Conservation (phyloP, 2,329 filamentous ascomycete genomes). For the Verticillium klebahnii region DNA sequence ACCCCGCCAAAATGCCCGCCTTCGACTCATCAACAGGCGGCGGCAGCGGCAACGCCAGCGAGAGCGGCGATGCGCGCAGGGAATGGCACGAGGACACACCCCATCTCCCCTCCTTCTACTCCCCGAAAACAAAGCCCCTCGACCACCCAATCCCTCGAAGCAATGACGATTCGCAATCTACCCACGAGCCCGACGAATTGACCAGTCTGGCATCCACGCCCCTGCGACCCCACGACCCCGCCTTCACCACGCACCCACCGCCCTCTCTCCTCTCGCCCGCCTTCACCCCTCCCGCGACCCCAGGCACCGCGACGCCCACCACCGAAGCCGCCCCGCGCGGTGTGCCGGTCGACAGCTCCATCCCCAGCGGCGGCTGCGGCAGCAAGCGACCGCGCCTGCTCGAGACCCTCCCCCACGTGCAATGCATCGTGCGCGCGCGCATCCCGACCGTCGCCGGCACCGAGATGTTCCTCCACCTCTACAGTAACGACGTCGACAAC, state of each 20-base stretch:
- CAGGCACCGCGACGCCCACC: conserved; percentile 51
- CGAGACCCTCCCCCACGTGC: conserved; percentile 73
- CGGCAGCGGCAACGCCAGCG: neutral
- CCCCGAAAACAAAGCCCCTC: conserved; percentile 29
- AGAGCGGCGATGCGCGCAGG: conserved; percentile 10
- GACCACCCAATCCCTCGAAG: conserved; percentile 12
- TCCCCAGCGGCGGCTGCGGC: conserved; percentile 55
- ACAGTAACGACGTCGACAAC: conserved; percentile 85
- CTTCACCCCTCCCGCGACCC: conserved; percentile 69
- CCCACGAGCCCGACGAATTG: conserved; percentile 5
- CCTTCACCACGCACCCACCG: conserved; percentile 25
- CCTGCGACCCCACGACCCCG: conserved; percentile 8
- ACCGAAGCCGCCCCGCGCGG: conserved; percentile 39
- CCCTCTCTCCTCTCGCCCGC: conserved; percentile 80
- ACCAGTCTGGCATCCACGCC: neutral
- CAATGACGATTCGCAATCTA: conserved; percentile 6
- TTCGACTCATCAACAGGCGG: conserved; percentile 17
- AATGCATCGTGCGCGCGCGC: conserved; percentile 88
- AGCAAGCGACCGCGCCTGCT: conserved; percentile 67
- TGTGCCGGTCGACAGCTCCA: conserved; percentile 56
- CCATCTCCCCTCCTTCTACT: conserved; percentile 43
- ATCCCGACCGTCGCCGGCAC: conserved; percentile 89
- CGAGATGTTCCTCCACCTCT: conserved; percentile 96
- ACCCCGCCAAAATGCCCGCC: conserved; percentile 9
- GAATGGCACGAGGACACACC: conserved; percentile 25